A percentile compares a stretch with the other conserved stretches of the same genome.
These are phyloP conservation scores for Datisca glomerata DNA, from an alignment of 306 rosid species.

Conservation along the genomic window DNA sequence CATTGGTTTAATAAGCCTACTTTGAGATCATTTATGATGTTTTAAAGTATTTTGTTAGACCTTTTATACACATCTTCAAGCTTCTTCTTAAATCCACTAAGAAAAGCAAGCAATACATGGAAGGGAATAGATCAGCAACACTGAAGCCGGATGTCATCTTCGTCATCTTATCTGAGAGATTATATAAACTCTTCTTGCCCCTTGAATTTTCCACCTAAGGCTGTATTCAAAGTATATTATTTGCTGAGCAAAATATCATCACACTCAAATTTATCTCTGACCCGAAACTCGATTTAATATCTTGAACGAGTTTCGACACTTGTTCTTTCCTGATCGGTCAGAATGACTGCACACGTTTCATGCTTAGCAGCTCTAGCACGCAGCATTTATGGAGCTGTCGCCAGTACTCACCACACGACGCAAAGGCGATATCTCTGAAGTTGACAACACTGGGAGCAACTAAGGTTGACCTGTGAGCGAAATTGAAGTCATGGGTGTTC, in stretches of 20 bases:
- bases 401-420: constrained; percentile 27
- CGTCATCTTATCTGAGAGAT: too few relatives aligned
- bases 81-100: constrained; percentile 14
- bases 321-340: constrained; percentile 20
- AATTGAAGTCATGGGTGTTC: constrained; percentile 28
- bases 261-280: constrained; percentile 14
- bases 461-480: constrained; percentile 16
- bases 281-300: constrained; percentile 12
- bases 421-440: background rate
- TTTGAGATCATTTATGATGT: constrained; percentile 6
- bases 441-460: background rate
- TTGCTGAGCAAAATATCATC: constrained; percentile 6
- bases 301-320: constrained; percentile 1
- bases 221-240: constrained; percentile 13
- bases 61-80: constrained; percentile 13
- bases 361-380: constrained; percentile 12
- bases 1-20: too few relatives aligned
- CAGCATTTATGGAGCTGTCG: constrained; percentile 16
- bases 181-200: too few relatives aligned
- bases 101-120: constrained; percentile 12
- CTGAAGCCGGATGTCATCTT: constrained; percentile 10
- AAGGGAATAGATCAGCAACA: constrained; percentile 29
- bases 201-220: constrained; percentile 29
- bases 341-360: constrained; percentile 9
- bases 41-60: constrained; percentile 4